Base-by-base conservation (phyloP, 2,329 filamentous ascomycete species). In the Fusarium sp. region DNA sequence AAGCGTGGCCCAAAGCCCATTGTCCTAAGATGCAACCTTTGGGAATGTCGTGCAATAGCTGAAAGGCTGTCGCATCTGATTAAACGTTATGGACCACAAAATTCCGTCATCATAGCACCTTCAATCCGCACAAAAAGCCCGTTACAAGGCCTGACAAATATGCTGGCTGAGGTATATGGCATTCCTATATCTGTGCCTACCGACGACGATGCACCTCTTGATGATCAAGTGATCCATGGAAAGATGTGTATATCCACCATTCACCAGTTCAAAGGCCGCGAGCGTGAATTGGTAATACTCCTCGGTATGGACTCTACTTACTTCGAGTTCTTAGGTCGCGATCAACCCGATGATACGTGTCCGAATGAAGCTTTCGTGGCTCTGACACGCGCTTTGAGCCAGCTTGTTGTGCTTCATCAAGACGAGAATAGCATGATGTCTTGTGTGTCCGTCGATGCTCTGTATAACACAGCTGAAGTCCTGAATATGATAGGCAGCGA, bases 191-290 rank as follows among this genome's bases (percentile, higher is more conserved):
- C 66, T 18, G 71, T 74, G 5, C 66, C 74, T 3, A 61, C 58
- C 2, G 69, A 69, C 11, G 75, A 78, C 3, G 76, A 78, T 4
- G 53, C 55, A 7, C 54, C 66, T 21, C 49, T 78, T 4, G 54
- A 78, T 25, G 67, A 78, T 20, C 55, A 27, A 4, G 72, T 77
- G 7, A 75, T 72, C 7, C 20, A 64, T 6, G 73, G 75, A 13
- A 79, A 79, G 54, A 14, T 78, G 21, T 75, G 74, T 12, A 60
- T 77, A 13, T 77, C 76, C 16, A 77, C 75, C 0, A 77, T 77
- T 45, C 77, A 79, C 37, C 75, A 78, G 41, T 79, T 79, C 61
- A 79, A 79, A 43, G 77, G 77, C 7, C 75, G 69, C 43, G 76
- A 79, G 62, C 76, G 77, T 18, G 61, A 76, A 37, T 55, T 79